These are phyloP conservation scores for Trichomonascus vanleenenianus DNA, from an alignment of 805 yeast genomes.

Conservation along the genomic window DNA sequence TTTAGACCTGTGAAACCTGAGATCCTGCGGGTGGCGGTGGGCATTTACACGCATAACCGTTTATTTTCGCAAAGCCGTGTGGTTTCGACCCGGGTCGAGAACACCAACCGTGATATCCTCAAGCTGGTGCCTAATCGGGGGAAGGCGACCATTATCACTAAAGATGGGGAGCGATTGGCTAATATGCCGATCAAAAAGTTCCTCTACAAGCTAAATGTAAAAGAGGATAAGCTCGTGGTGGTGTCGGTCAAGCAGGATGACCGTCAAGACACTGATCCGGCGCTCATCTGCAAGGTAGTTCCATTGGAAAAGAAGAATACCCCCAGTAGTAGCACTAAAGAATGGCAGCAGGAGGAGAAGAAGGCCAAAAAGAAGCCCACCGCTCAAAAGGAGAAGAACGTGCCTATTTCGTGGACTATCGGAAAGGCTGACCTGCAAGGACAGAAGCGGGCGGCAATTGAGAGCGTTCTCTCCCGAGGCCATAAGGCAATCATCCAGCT, in stretches of 20 bases:
- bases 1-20: no score
- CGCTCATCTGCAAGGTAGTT: conserved; percentile 19
- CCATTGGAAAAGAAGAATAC: conserved; percentile 2
- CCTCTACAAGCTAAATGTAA: conserved; percentile 5
- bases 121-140: conserved; percentile 18
- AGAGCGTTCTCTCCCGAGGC: conserved; percentile 25
- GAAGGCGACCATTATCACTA: conserved; percentile 14
- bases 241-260: conserved; percentile 7
- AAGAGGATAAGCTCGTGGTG: conserved; percentile 13
- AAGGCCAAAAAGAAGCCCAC: conserved; percentile 7
- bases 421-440: conserved; percentile 25
- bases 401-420: conserved; percentile 27
- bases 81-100: neutral
- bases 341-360: conserved; percentile 1
- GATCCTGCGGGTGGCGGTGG: no score
- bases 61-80: no score
- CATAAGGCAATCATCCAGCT: conserved; percentile 22
- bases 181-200: conserved; percentile 8
- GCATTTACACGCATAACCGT: no score
- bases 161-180: conserved; percentile 9
- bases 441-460: conserved; percentile 27
- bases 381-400: conserved; percentile 18
- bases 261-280: conserved; percentile 16
- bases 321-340: neutral
- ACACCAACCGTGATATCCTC: conserved; percentile 14